Conservation (phyloP, 2,329 filamentous ascomycete genomes). For the Bisporella sp. region DNA sequence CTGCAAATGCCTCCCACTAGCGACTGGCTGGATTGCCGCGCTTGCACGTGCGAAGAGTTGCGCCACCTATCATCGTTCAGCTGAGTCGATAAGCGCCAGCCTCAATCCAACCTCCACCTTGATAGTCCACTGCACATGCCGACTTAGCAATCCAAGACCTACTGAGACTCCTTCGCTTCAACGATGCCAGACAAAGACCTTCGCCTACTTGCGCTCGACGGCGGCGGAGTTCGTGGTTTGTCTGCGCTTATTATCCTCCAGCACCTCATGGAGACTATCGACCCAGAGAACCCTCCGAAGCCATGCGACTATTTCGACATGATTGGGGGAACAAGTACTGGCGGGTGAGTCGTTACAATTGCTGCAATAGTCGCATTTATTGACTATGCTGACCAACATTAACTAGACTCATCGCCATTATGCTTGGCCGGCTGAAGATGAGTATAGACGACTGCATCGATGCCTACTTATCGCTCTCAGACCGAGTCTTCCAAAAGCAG, state of each 20-base stretch:
- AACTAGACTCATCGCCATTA: conserved; percentile 38
- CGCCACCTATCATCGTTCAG: conserved; percentile 4
- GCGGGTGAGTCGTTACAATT: conserved; percentile 22
- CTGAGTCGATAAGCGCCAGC: background rate
- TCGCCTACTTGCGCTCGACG: no score
- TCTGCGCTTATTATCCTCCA: conserved; percentile 30
- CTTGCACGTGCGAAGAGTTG: no score
- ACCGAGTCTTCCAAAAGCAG: conserved; percentile 28
- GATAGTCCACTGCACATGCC: conserved; percentile 5
- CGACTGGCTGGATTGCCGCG: no score
- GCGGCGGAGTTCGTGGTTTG: conserved; percentile 16
- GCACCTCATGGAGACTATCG: conserved; percentile 27
- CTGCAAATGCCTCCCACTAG: no score
- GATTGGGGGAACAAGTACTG: conserved; percentile 23
- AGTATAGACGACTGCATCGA: conserved; percentile 35
- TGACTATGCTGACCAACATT: background rate
- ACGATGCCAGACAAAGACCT: background rate
- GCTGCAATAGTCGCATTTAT: background rate
- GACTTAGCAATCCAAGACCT: conserved; percentile 4
- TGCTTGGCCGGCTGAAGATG: conserved; percentile 40
- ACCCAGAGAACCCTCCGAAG: conserved; percentile 20
- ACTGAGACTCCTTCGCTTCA: background rate
- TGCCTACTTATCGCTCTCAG: conserved; percentile 32
- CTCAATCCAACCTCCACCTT: background rate
- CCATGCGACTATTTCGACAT: conserved; percentile 33